Evolutionary conservation across 768 basidiomycete genomes (phyloP), one percentile per base, ranked within the genome.

Genomic region (Tylopilus rubrobrunneus): DNA sequence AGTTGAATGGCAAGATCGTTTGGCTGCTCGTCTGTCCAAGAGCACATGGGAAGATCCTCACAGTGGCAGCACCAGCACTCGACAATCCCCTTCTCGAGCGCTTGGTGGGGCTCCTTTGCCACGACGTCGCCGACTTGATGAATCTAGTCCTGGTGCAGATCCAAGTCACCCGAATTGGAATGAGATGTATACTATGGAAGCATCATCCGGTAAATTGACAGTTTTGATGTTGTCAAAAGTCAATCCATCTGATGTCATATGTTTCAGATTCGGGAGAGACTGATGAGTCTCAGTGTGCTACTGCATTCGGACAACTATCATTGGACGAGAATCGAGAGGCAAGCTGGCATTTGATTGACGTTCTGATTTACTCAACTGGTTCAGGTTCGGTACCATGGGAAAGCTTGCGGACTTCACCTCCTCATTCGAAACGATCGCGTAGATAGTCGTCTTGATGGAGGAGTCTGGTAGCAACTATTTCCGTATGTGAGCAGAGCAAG

Each of bases 321-420:
- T 71, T 90, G 40, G 86, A 89, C 56, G 87, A 89, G 64, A 82
- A 87, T 62, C 82, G 79, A 62, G 87, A 90, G 73, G 88, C 87
- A 58, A 10, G 23, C 64, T 45, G 25, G 12, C 15, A 33, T 21
- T 46, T 12, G 19, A 53, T 42, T 21, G 44, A 41, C 34, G 17
- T 19, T 44, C 11, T 25, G 34, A 10, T 55, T 56, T 56, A 43
- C 56, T 66, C 50, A 68, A 25, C 7, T 4, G 48, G 33, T n/a
- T 17, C 65, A 95, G 84, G 80, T 95, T 43, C 86, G 92, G 52
- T 95, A 86, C 65, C 93, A 94, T 54, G 89, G 91, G 14, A 78
- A 83, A 69, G 75, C 81, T 3, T 86, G 86, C 59, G 91, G 91
- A 8, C 73, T 93, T 27, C 85, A 89, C 56, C 73, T 92, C 31